These are phyloP conservation scores for Ceratobasidium sp. DNA, from an alignment of 1,284 basidiomycete species.

Conservation along the genomic window DNA sequence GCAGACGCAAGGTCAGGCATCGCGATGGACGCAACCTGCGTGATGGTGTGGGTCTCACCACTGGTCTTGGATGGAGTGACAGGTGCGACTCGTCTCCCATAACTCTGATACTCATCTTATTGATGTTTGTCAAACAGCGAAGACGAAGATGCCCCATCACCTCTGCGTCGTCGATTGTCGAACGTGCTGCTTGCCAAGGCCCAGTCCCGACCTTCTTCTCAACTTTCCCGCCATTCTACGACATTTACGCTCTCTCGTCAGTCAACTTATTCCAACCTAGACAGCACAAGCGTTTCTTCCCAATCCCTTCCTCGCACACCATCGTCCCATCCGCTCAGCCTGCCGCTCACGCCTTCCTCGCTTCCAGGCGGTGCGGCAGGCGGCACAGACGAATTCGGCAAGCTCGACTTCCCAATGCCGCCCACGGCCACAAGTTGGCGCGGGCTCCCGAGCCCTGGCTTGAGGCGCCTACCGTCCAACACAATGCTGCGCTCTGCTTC, in stretches of 20 bases:
- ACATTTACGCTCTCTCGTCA: slow-evolving; percentile 5
- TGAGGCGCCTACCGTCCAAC: slow-evolving; percentile 10
- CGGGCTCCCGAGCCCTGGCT: slow-evolving; percentile 8
- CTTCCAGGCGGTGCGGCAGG: slow-evolving; percentile 20
- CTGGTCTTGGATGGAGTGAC: slow-evolving; percentile 84
- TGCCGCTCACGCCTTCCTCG: slow-evolving; percentile 26
- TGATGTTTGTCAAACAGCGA: slow-evolving; percentile 60
- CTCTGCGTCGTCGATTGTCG: slow-evolving; percentile 72
- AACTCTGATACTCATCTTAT: neutral
- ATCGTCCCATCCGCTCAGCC: slow-evolving; percentile 17
- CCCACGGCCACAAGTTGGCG: slow-evolving; percentile 32
- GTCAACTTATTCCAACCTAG: slow-evolving; percentile 27
- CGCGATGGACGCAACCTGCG: slow-evolving; percentile 73
- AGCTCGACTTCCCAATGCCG: slow-evolving; percentile 35
- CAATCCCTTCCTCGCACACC: slow-evolving; percentile 29
- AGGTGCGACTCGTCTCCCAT: slow-evolving; percentile 61
- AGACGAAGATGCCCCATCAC: slow-evolving; percentile 82
- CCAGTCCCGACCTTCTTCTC: slow-evolving; percentile 25
- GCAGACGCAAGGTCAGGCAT: slow-evolving; percentile 69
- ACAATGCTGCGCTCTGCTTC: slow-evolving; percentile 15
- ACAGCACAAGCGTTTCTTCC: slow-evolving; percentile 32
- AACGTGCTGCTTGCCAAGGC: slow-evolving; percentile 43
- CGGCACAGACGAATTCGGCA: slow-evolving; percentile 28
- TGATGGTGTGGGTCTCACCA: slow-evolving; percentile 80
- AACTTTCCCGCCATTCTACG: slow-evolving; percentile 21